Evolutionary conservation across 1,284 basidiomycete genomes (phyloP), one percentile per base, ranked within the genome.

Genomic region (Pyrrhoderma noxium): DNA sequence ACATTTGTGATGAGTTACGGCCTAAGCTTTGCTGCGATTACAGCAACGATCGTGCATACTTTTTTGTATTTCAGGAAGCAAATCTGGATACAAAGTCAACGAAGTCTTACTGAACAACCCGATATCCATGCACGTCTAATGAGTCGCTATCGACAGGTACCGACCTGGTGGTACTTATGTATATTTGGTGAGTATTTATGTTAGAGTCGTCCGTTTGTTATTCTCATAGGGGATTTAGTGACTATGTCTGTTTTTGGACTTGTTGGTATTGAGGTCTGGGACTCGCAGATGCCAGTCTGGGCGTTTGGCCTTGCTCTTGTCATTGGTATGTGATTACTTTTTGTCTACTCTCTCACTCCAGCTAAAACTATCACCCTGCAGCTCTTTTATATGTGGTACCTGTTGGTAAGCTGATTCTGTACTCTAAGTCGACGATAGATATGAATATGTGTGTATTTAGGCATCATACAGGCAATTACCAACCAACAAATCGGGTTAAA

Each of bases 61-160:
- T 66, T 76, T 3, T 72, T 94, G n/a, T 82, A 88, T 63, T 88
- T 91, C 66, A 82, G 85, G 55, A 80, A 79, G 55, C 77, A 81
- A 40, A 84, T 93, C 52, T 78, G 77, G 68, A 64, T 70, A 23
- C 76, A 80, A 46, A 75, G 80, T 22, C 66, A 82, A 21, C 70
- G 76, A 35, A 75, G 79, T 36, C 64, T 82, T 49, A 67, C 73
- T 8, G 86, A 90, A 61, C 82, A 85, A 59, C 83, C 87, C 9
- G 90, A 93, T 64, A 78, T 93, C n/a, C 90, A 93, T 65, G 80
- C 80, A 7, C 72, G 75, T 43, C 72, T 93, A 31, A 94, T 94
- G 91, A 70, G 78, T 8, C 69, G 66, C 25, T 82, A 82, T 62
- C 67, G 65, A 7, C 72, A 77, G 56, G 75, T 79, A 0, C 77